Evolutionary conservation across 306 rosid genomes (phyloP), one percentile per base, ranked within the genome.

Genomic region (Mimosa pudica): DNA sequence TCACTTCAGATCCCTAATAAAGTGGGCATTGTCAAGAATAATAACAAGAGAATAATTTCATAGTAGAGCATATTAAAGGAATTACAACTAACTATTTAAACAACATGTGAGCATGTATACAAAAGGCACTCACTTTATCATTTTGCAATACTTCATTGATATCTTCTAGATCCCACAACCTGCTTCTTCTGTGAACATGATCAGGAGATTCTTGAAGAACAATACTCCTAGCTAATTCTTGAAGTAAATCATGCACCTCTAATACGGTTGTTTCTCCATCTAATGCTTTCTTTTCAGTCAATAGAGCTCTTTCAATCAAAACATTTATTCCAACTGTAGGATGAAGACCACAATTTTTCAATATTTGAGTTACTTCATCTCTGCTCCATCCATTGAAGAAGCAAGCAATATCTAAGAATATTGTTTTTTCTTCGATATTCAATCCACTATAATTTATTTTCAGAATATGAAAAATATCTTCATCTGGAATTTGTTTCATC

Each of bases 181-280:
- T 55, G 18, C 62, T 55, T n/a, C 10, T 10, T 7, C 32, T n/a
- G 4, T 9, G 30, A 55, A 2, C 30, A 55, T 55, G n/a, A 16
- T 1, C 8, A n/a, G 62, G 62, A 55, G 62, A 55, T 55, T 55
- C 32, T 55, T 55, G 62, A 5, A n/a, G 7, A 55, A 55, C 61
- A 1, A 55, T n/a, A n/a, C 8, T 54, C 10, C 61, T 54, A 1
- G 9, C 61, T 20, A 54, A 16, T 6, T 54, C 61, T 54, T 54
- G 61, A 54, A 54, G 30, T 54, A 54, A 54, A 54, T 54, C 61
- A 54, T 54, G 61, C 61, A 54, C n/a, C 24, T 54, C 61, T 54
- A 54, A 54, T 18, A 8, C 7, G 7, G 8, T 16, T n/a, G 8
- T 16, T 2, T 17, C 24, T 52, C 58, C 58, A 4, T 16, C 5